A percentile compares a stretch with the other conserved stretches of the same genome.
Conservation (phyloP, 129 eudicot species). For the Escallonia herrerae region DNA sequence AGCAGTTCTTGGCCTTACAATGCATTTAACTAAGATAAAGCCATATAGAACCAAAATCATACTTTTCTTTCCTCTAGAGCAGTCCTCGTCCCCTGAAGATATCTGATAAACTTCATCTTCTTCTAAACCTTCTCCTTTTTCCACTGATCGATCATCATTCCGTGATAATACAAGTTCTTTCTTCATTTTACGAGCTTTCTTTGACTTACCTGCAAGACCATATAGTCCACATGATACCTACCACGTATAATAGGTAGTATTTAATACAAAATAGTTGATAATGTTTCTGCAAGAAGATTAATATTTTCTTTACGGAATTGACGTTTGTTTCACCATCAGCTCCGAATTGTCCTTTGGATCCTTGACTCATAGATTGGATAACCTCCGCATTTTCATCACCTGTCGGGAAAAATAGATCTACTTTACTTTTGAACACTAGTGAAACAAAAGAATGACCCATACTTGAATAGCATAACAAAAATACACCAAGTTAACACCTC, state of each 20-base stretch:
- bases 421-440: not conserved
- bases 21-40: no score
- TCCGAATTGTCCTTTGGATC: not conserved
- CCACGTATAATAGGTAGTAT: not conserved
- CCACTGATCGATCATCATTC: constrained; percentile 19
- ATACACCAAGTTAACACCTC: no score
- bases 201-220: constrained; percentile 34
- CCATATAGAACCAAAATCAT: constrained; percentile 8
- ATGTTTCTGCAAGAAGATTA: not conserved
- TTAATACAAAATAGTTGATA: no score
- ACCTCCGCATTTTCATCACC: not conserved
- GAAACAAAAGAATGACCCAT: no score
- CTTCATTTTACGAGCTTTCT: constrained; percentile 25
- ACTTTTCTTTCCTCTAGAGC: constrained; percentile 73
- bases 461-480: no score
- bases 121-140: constrained; percentile 14
- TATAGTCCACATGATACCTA: not conserved
- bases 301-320: not conserved
- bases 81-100: constrained; percentile 72
- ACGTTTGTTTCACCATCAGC: not conserved
- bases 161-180: constrained; percentile 11
- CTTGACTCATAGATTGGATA: not conserved
- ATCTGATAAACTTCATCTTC: constrained; percentile 49
- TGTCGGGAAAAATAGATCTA: not conserved
- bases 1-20: no score